Base-by-base conservation (phyloP, 495 filamentous ascomycete species). In the Podospora tetraspora region DNA sequence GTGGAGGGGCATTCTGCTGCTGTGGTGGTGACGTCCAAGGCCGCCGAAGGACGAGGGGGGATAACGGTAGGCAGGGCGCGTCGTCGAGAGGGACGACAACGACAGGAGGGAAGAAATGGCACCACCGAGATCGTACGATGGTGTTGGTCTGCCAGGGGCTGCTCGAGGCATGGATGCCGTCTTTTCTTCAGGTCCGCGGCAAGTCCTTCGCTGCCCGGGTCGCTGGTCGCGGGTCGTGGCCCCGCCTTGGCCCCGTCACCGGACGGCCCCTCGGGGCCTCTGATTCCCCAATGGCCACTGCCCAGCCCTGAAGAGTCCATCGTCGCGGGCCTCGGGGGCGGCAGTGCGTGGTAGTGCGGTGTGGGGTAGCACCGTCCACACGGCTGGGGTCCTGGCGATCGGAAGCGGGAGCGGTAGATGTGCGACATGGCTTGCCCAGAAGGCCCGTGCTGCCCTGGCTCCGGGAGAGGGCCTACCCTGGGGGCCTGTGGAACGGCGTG, bases 1-100 rank as follows among this genome's bases (percentile, higher is more conserved):
- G 76, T 93, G 91, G 75, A 89, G 82, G 83, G 91, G 90, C 78
- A n/a, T n/a, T n/a, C n/a, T n/a, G n/a, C n/a, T n/a, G n/a, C n/a
- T n/a, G n/a, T n/a, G n/a, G n/a, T n/a, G n/a, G n/a, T 75, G 72
- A 71, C 70, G 71, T 71, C 73, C 70, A 65, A 29, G 65, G 57
- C 57, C 57, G 57, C 7, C 34, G 58, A 22, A 52, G 58, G 57
- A 57, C 21, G 22, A 32, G 59, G 63, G 23, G 67, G 57, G 60
- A 23, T 24, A 66, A 27, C 57, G 22, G 23, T 34, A 30, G 63
- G 21, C 52, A 63, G 64, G 68, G 19, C 43, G 43, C 29, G 32
- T 52, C 61, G 61, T 59, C 34, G 56, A 67, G 24, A 16, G 62
- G 19, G 68, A 70, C 37, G 56, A 63, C 22, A 64, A 70, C 37